Conservation (phyloP, 345 rosid species). For the Leavenworthia alabamica region DNA sequence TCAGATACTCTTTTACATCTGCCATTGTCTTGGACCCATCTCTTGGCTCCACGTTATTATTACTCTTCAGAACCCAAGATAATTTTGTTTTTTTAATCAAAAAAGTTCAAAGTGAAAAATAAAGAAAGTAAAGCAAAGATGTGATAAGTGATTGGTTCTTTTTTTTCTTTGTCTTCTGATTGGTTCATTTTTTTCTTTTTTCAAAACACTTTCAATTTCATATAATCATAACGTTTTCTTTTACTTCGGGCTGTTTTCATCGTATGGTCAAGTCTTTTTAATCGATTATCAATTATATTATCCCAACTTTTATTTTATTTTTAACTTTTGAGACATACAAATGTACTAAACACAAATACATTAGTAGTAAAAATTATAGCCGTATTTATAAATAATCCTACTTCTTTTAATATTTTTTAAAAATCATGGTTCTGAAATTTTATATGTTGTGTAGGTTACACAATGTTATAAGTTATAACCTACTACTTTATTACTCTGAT, state of each 20-base stretch:
- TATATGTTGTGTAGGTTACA: too few relatives aligned
- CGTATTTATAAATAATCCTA: too few relatives aligned
- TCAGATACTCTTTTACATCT: conserved; percentile 9
- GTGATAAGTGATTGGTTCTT: not conserved
- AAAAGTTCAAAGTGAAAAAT: not conserved
- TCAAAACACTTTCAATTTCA: not conserved
- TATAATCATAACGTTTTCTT: conserved; percentile 22
- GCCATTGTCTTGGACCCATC: conserved; percentile 22
- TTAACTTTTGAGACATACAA: not conserved
- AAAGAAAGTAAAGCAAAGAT: conserved; percentile 19
- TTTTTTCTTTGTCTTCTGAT: not conserved
- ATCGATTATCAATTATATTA: not conserved
- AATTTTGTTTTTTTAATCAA: not conserved
- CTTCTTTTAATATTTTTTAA: too few relatives aligned
- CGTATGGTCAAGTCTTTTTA: conserved; percentile 7
- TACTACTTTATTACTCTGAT: too few relatives aligned
- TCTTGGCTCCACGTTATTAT: conserved; percentile 9
- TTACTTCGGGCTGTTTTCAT: not conserved
- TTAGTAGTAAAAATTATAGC: too few relatives aligned
- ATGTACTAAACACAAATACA: not conserved
- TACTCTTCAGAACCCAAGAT: conserved; percentile 4
- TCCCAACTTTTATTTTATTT: not conserved
- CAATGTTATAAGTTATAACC: too few relatives aligned
- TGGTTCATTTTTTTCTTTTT: conserved; percentile 4
- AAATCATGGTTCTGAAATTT: too few relatives aligned